phyloP scores from a whole-genome alignment of 495 filamentous ascomycete species.

The Penicillium samsonianum region DNA sequence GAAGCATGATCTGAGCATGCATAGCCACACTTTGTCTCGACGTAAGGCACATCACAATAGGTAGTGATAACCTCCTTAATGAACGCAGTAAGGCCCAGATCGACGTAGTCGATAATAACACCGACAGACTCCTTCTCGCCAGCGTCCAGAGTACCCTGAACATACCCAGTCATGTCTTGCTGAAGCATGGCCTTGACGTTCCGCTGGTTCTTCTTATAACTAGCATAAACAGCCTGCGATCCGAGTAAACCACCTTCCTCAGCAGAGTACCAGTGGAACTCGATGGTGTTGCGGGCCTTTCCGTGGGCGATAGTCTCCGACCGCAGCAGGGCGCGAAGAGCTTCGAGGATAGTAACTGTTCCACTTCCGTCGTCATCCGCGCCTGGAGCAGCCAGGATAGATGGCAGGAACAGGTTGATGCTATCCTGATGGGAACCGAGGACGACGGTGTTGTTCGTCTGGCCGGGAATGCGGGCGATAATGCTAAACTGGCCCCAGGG shows the following conservation, averaged over 20 bases:
- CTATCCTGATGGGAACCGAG: conserved; percentile 78
- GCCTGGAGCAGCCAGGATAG: conserved; percentile 72
- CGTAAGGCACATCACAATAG: conserved; percentile 88
- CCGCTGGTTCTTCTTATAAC: conserved; percentile 72
- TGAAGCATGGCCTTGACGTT: conserved; percentile 97
- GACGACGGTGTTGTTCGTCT: conserved; percentile 79
- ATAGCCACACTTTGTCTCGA: conserved; percentile 94
- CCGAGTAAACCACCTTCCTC: conserved; percentile 90
- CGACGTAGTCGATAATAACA: conserved; percentile 91
- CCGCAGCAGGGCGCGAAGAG: conserved; percentile 63
- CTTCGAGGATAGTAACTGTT: conserved; percentile 77
- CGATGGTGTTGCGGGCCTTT: conserved; percentile 72
- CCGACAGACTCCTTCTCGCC: conserved; percentile 84
- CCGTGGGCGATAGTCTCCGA: conserved; percentile 54
- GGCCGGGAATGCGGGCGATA: conserved; percentile 90
- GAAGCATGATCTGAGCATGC: conserved; percentile 96
- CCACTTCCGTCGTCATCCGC: conserved; percentile 78
- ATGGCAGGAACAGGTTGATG: conserved; percentile 88
- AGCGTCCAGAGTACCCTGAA: conserved; percentile 78
- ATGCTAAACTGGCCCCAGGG: conserved; percentile 87
- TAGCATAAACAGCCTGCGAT: conserved; percentile 80
- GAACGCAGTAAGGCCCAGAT: conserved; percentile 78
- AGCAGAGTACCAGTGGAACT: conserved; percentile 95
- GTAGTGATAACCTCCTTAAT: conserved; percentile 86
- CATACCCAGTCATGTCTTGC: conserved; percentile 97